Base-by-base conservation (phyloP, 1,284 basidiomycete species). In the Ustilago loliicola region DNA sequence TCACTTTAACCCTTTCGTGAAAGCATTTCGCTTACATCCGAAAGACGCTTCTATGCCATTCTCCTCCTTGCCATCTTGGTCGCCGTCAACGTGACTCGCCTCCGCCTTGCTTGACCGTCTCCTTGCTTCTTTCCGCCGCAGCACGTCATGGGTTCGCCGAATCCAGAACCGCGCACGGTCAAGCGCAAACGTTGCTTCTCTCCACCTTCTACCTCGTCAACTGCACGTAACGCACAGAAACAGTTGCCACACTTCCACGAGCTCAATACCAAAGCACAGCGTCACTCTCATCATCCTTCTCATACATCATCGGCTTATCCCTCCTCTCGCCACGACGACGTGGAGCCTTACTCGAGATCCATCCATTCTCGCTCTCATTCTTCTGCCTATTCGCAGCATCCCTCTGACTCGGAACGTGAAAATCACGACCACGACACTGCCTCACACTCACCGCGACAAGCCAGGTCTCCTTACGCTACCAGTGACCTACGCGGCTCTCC, bases 401-500 rank as follows among this genome's bases (percentile, higher is more conserved):
- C 38, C n/a, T 67, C 71, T 45, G 58, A 68, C 42, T 69, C 72
- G 40, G 62, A 50, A 15, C 48, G 40, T 3, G 62, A 70, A 19
- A 53, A 71, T 10, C 32, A 65, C 57, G 57, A 76, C 13, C n/a
- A 48, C 15, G 65, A 56, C 30, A 32, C 57, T 9, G 53, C 65
- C 21, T 25, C 67, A 48, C 73, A 11, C 19, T 76, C 73, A 3
- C 73, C 73, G 3, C 61, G 66, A 25, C 66, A 68, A 27, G 71
- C 66, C n/a, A 47, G 71, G 34, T 73, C 71, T 17, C 70, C 70
- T 0, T 75, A 75, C 57, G 60, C 66, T 19, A 59, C 60, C 38
- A 75, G 72, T 40, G 72, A 61, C 45, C 53, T 75, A 7, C 62
- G 72, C 13, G 72, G 72, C 23, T 75, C 72, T 9, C 67, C 72